phyloP scores from a whole-genome alignment of 805 yeast genomes.

The Metschnikowia peoriensis region DNA sequence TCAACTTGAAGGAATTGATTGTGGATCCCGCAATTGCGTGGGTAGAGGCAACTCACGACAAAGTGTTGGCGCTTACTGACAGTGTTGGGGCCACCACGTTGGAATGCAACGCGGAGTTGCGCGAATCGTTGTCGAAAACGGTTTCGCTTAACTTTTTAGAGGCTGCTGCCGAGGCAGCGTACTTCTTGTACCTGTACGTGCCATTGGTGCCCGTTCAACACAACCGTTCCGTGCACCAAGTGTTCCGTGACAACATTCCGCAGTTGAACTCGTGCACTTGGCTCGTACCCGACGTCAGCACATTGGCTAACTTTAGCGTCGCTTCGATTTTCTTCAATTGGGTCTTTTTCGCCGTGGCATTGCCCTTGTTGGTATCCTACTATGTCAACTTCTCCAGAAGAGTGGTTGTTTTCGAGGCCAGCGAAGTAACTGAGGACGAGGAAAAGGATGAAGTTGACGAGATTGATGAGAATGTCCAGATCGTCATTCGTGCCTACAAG shows the following conservation, averaged over 20 bases:
- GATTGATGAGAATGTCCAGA: constrained; percentile 9
- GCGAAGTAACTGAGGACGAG: constrained; percentile 7
- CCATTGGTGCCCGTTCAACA: constrained; percentile 36
- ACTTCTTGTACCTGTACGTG: constrained; percentile 33
- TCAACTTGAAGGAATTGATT: constrained; percentile 36
- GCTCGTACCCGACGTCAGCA: constrained; percentile 36
- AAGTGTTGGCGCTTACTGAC: constrained; percentile 34
- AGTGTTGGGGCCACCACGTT: constrained; percentile 33
- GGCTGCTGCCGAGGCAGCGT: constrained; percentile 27
- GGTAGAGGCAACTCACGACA: constrained; percentile 25
- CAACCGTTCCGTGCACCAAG: constrained; percentile 35
- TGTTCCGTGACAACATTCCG: constrained; percentile 33
- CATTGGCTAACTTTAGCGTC: constrained; percentile 28
- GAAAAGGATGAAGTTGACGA: constrained; percentile 2
- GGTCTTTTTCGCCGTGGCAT: constrained; percentile 36
- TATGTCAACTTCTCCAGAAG: constrained; percentile 52
- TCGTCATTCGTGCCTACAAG: constrained; percentile 33
- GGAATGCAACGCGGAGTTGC: constrained; percentile 36
- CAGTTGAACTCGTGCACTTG: constrained; percentile 21
- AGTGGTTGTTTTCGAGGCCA: constrained; percentile 29
- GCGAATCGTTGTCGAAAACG: constrained; percentile 38
- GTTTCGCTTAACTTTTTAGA: constrained; percentile 37
- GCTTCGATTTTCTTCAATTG: constrained; percentile 37
- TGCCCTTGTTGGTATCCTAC: constrained; percentile 47
- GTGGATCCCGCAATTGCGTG: constrained; percentile 37